Percentiles rank a stretch among this genome's conserved stretches.
phyloP scores from a whole-genome alignment of 2,329 filamentous ascomycete species.

The Biscogniauxia mediterranea region DNA sequence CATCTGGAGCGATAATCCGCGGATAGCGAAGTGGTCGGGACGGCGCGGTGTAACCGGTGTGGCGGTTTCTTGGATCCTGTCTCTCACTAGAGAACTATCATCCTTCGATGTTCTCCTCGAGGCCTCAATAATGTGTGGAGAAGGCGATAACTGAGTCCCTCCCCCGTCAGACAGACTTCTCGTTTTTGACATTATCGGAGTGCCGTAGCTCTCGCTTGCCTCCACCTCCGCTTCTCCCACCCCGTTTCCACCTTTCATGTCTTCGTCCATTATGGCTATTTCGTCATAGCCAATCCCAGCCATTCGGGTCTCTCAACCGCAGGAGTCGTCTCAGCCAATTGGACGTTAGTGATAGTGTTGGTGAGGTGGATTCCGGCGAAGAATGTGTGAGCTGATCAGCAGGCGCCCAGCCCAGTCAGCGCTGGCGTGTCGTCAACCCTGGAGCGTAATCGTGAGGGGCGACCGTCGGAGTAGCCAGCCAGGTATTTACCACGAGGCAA shows the following conservation, averaged over 20 bases:
- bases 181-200: slow-evolving; percentile 44
- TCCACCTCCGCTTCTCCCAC: neutral
- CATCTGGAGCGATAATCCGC: slow-evolving; percentile 70
- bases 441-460: too few species aligned
- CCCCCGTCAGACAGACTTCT: slow-evolving; percentile 66
- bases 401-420: neutral
- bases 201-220: neutral
- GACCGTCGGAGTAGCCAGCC: neutral
- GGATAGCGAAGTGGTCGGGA: slow-evolving; percentile 54
- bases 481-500: neutral
- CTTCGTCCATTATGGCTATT: slow-evolving; percentile 31
- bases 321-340: neutral
- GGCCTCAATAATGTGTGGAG: slow-evolving; percentile 56
- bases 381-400: neutral
- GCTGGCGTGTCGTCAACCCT: neutral
- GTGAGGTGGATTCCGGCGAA: neutral
- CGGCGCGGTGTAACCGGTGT: slow-evolving; percentile 72
- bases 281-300: slow-evolving; percentile 24
- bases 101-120: slow-evolving; percentile 61
- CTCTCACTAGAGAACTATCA: slow-evolving; percentile 54
- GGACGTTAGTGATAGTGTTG: neutral
- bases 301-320: slow-evolving; percentile 17
- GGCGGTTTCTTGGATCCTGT: slow-evolving; percentile 28
- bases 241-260: slow-evolving; percentile 14
- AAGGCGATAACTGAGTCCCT: slow-evolving; percentile 56